Evolutionary conservation across 495 filamentous ascomycete genomes (phyloP).

Genomic region (Aspergillus incahuasiensis): DNA sequence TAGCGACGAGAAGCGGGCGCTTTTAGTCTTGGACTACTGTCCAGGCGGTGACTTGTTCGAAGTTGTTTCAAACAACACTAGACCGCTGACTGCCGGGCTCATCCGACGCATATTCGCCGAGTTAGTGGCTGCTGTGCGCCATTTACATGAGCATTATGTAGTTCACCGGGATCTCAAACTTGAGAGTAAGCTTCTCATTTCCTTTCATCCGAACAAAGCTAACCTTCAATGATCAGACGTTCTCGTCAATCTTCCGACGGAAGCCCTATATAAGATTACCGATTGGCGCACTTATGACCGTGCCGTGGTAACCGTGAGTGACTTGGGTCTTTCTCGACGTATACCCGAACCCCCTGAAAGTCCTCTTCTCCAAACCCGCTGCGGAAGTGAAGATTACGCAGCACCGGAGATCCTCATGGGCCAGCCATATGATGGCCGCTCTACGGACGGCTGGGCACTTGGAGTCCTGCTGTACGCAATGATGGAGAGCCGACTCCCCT

Average conservation of each 20-base stretch:
- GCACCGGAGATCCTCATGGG: constrained; percentile 95
- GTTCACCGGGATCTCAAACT: constrained; percentile 97
- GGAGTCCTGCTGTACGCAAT: constrained; percentile 92
- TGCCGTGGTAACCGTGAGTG: constrained; percentile 81
- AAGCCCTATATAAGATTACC: constrained; percentile 42
- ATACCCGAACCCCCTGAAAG: constrained; percentile 68
- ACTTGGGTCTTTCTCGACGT: constrained; percentile 83
- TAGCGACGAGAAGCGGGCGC: constrained; percentile 70
- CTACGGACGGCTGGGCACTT: constrained; percentile 90
- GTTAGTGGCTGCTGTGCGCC: constrained; percentile 74
- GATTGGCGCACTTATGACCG: constrained; percentile 71
- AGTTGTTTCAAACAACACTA: constrained; percentile 63
- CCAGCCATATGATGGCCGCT: constrained; percentile 89
- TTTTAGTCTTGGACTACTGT: constrained; percentile 87
- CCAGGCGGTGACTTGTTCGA: constrained; percentile 95
- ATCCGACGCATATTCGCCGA: constrained; percentile 88
- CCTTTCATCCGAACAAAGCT: background rate
- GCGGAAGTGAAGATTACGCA: constrained; percentile 95
- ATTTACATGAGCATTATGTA: constrained; percentile 79
- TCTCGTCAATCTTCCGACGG: constrained; percentile 72
- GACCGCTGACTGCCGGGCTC: constrained; percentile 60
- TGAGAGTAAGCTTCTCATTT: constrained; percentile 66
- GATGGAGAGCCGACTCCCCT: constrained; percentile 86
- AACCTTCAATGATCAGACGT: constrained; percentile 58
- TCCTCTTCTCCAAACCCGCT: constrained; percentile 76